Evolutionary conservation across 2,329 filamentous ascomycete species (phyloP).

Genomic region (Colletotrichum cordylinicola): DNA sequence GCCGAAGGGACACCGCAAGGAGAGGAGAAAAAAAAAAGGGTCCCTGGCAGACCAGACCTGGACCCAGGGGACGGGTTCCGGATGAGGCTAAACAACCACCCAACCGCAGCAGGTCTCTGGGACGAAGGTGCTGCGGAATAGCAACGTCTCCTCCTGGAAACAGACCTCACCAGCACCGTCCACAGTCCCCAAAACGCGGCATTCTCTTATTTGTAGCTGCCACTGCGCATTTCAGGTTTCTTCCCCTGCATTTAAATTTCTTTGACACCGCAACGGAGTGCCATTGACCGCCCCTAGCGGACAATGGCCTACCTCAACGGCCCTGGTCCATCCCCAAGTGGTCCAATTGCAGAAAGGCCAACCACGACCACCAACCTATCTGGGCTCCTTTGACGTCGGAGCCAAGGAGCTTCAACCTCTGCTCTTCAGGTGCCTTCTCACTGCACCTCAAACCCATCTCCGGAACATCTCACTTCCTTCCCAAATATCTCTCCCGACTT

Average conservation of each 20-base stretch:
- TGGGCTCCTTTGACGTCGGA: background rate
- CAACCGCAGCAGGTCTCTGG: constrained; percentile 3
- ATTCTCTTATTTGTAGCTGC: background rate
- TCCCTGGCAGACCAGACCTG: background rate
- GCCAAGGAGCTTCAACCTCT: background rate
- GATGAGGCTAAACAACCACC: constrained; percentile 21
- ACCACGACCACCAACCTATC: background rate
- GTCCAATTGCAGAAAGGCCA: background rate
- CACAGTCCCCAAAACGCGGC: background rate
- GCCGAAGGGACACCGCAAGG: background rate
- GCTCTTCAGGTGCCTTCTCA: background rate
- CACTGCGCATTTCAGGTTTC: background rate
- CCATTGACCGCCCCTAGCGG: constrained; percentile 5
- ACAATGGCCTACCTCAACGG: constrained; percentile 10
- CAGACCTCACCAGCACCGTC: constrained; percentile 5
- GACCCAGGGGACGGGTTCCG: background rate
- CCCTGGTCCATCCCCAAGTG: background rate
- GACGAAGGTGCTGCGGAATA: background rate
- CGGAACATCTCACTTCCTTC: constrained; percentile 3
- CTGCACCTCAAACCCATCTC: constrained; percentile 1
- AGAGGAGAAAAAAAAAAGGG: background rate
- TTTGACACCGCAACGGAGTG: constrained; percentile 8
- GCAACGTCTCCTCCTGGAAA: constrained; percentile 1
- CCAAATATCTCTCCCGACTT: background rate
- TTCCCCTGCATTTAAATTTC: background rate